Evolutionary conservation across 163 green algal species (phyloP), one percentile per base, ranked within the genome.

Genomic region (Chloromonas sp.): DNA sequence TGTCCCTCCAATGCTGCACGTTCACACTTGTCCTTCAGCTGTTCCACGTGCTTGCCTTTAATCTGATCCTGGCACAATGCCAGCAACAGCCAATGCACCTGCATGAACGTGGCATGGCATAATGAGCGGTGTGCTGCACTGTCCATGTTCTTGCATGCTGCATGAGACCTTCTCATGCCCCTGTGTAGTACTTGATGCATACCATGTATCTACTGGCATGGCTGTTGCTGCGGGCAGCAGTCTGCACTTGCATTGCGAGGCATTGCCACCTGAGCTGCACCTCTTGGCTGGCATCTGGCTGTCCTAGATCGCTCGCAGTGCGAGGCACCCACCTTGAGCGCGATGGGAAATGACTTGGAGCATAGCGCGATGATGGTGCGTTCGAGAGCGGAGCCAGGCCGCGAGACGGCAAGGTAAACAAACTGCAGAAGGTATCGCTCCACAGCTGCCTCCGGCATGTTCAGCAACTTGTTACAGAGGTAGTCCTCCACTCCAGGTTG

Each of bases 81-180:
- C 78, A 95, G 86, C 83, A 99, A 87, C 70, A 99, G 91, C 96
- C 96, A 99, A 83, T 97, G 96, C 3, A 96, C 88, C 94, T 98
- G 93, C 86, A 85, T 14, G 70, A 58, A 59, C 59, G 81, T 1
- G 57, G 11, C 1, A 71, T 5, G 66, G 66, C 66, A 74, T 36
- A 36, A 36, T 36, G 36, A 36, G 36, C 36, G 36, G 36, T 36
- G 36, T 36, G 36, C 36, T 36, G 36, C 36, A 36, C 36, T 36
- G 36, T 36, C 36, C 36, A 36, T 36, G 36, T 36, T 36, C 36
- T 36, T 36, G 36, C 36, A 36, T 36, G 36, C 36, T 36, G 36
- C 36, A 71, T 70, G 36, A 36, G 36, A 36, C 36, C 36, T 36
- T 36, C 36, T 36, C 36, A 36, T 36, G 36, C 36, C 36, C 36